These are phyloP conservation scores for Jatropha curcas DNA, from an alignment of 345 rosid genomes.

Conservation along the genomic window DNA sequence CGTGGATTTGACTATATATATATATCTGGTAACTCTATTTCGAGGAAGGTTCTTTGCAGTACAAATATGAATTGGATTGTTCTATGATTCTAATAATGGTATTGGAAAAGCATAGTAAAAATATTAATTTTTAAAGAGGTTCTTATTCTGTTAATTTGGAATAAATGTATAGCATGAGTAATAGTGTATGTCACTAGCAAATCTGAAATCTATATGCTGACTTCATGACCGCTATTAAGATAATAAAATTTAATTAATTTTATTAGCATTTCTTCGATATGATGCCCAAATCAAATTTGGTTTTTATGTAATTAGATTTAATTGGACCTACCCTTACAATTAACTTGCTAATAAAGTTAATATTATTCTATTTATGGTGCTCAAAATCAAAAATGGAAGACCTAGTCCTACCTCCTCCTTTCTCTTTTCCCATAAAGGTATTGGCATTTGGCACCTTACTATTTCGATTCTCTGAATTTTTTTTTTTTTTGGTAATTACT, in stretches of 20 bases:
- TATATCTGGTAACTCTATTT: conserved; percentile 10
- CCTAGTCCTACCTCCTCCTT: too few species aligned
- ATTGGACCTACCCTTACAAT: neutral
- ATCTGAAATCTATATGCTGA: neutral
- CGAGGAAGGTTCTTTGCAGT: conserved; percentile 21
- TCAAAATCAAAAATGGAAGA: too few species aligned
- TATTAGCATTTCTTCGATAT: neutral
- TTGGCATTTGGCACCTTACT: too few species aligned
- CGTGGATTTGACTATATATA: conserved; percentile 7
- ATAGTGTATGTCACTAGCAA: conserved; percentile 2
- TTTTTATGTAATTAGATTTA: neutral
- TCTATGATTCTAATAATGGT: conserved; percentile 14
- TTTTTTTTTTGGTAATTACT: too few species aligned
- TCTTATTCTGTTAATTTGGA: neutral
- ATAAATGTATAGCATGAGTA: neutral
- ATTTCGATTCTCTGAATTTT: too few species aligned
- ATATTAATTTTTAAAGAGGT: too few species aligned
- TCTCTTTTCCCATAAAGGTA: too few species aligned
- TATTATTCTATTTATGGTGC: too few species aligned
- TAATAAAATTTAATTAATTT: neutral
- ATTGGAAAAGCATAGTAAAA: too few species aligned
- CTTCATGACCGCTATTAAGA: neutral
- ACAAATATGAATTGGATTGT: conserved; percentile 28
- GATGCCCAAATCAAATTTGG: neutral
- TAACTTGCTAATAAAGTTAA: neutral